Evolutionary conservation across 108 stramenopile species (phyloP), one percentile per base, ranked within the genome.

Genomic region (Tribonema minus): DNA sequence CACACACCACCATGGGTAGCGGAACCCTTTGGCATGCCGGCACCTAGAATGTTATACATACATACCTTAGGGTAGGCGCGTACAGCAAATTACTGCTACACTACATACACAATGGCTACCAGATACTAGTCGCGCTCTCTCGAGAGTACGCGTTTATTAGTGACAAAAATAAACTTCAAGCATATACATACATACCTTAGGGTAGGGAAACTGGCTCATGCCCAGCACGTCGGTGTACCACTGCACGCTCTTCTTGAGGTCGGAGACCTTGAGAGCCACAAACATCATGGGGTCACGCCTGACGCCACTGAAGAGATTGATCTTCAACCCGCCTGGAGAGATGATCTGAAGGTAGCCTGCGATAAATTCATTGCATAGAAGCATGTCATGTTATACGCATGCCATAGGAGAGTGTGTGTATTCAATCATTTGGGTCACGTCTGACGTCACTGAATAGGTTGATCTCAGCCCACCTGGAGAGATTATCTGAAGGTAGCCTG

Each of bases 281-380:
- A 82, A 72, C 81, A 82, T 82, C 28, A 72, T 64, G 6, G 81
- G 81, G 61, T 82, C 81, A 58, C 81, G 65, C 2, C 81, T 38
- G 23, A 37, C 37, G 26, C 81, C 81, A 35, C 41, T 72, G 29
- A 82, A 29, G 40, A 82, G 41, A 33, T 68, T 72, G 25, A 72
- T 38, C 0, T 61, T 37, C 6, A 82, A 54, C 37, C 81, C 81
- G 3, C 81, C 81, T 3, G 81, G 81, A 2, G 65, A 46, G 20
- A 72, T 15, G 5, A 82, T 66, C 65, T 72, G 66, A n/a, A 79
- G 68, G 40, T 62, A 39, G 28, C 77, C 46, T 54, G 20, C 46
- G 46, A n/a, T n/a, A n/a, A n/a, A n/a, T n/a, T n/a, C n/a, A n/a
- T n/a, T n/a, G n/a, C n/a, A n/a, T n/a, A n/a, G n/a, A n/a, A n/a